Conservation (phyloP, 108 stramenopile species). For the Craspedostauros australis region DNA sequence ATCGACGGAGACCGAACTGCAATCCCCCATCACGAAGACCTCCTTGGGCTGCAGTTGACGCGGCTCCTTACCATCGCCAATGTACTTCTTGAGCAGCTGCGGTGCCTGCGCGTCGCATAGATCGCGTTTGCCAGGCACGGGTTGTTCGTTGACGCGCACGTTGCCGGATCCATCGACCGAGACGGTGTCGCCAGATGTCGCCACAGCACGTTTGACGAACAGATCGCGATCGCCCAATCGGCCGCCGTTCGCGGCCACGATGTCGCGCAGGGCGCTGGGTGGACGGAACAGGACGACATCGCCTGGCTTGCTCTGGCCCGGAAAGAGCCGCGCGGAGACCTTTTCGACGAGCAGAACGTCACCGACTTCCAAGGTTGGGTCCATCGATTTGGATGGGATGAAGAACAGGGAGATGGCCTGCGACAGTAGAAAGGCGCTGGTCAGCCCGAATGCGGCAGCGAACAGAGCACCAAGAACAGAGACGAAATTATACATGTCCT, state of each 20-base stretch:
- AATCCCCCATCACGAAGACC: conserved; percentile 63
- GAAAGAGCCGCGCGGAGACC: conserved; percentile 38
- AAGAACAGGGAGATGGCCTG: conserved; percentile 40
- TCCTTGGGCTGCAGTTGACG: conserved; percentile 3
- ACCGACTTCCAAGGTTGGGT: conserved; percentile 38
- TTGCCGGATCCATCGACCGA: conserved; percentile 26
- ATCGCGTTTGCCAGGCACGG: conserved; percentile 18
- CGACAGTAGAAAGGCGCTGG: conserved; percentile 35
- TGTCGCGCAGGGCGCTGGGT: conserved; percentile 30
- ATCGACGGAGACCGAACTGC: conserved; percentile 53
- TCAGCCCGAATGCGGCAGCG: conserved; percentile 39
- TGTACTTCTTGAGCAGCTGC: conserved; percentile 34
- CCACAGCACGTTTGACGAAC: conserved; percentile 67
- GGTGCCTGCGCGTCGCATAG: conserved; percentile 39
- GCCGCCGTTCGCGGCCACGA: conserved; percentile 35
- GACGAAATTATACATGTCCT: conserved; percentile 52
- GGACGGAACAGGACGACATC: conserved; percentile 51
- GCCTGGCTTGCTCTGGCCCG: conserved; percentile 22
- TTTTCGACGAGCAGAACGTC: conserved; percentile 48
- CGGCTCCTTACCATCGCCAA: conserved; percentile 11
- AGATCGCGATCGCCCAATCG: conserved; percentile 34
- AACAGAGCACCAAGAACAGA: conserved; percentile 41
- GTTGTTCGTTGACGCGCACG: conserved; percentile 33
- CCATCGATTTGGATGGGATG: conserved; percentile 43
- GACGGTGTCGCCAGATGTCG: conserved; percentile 42